A percentile compares a stretch with the other conserved stretches of the same genome.
Evolutionary conservation across 2,329 filamentous ascomycete species (phyloP).

Genomic region (Graphium sp.): DNA sequence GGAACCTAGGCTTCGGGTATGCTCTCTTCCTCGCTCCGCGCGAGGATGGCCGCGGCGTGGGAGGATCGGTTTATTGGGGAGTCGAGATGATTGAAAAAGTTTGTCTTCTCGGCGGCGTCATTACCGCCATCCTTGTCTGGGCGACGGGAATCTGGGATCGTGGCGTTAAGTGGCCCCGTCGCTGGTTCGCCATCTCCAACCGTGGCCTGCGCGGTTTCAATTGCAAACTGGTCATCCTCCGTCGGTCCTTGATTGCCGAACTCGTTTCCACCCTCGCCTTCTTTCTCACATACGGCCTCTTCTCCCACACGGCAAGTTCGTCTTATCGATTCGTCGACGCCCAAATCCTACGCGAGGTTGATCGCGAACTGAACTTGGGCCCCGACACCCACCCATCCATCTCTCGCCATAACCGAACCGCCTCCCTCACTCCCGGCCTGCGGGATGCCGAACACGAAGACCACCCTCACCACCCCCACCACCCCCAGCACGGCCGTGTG

Average conservation of each 20-base stretch:
- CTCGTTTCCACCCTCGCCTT: conserved; percentile 55
- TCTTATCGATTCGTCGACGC: conserved; percentile 67
- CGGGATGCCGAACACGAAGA: conserved; percentile 42
- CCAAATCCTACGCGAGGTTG: conserved; percentile 37
- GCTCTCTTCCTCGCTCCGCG: conserved; percentile 88
- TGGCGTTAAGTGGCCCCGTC: conserved; percentile 81
- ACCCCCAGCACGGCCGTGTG: no score
- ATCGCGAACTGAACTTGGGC: conserved; percentile 36
- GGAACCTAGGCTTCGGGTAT: conserved; percentile 77
- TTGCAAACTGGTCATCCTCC: conserved; percentile 83
- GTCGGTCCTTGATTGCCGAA: conserved; percentile 69
- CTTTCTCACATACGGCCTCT: conserved; percentile 59
- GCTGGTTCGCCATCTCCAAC: conserved; percentile 82
- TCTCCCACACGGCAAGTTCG: conserved; percentile 50
- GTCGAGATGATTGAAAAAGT: conserved; percentile 83
- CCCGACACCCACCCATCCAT: conserved; percentile 22
- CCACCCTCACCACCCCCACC: no score
- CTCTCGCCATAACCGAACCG: no score
- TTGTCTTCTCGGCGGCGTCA: conserved; percentile 76
- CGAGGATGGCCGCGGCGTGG: conserved; percentile 81
- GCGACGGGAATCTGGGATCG: conserved; percentile 93
- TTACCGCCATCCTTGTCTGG: conserved; percentile 79
- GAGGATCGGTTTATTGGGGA: conserved; percentile 92
- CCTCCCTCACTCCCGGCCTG: no score
- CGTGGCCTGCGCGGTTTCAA: conserved; percentile 84